These are phyloP conservation scores for Epichloe sp. DNA, from an alignment of 2,329 filamentous ascomycete genomes.

Conservation along the genomic window DNA sequence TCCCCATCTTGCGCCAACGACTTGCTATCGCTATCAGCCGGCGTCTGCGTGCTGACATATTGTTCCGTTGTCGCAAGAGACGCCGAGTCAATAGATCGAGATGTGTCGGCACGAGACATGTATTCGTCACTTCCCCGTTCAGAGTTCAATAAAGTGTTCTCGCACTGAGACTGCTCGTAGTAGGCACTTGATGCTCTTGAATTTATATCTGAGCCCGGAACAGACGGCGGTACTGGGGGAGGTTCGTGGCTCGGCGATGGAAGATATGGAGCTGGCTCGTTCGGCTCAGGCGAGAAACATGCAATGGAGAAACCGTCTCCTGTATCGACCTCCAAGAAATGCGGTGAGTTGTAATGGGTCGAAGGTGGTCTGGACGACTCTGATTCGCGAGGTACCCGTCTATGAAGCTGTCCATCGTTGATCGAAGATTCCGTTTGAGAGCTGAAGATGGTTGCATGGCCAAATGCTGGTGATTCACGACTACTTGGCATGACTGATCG, in stretches of 20 bases:
- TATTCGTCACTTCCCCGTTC: constrained; percentile 33
- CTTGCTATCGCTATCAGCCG: constrained; percentile 25
- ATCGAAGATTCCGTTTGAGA: constrained; percentile 7
- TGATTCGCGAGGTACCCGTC: constrained; percentile 11
- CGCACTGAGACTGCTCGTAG: constrained; percentile 25
- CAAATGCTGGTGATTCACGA: constrained; percentile 15
- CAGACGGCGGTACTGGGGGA: constrained; percentile 34
- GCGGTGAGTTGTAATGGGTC: constrained; percentile 20
- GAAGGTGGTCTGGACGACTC: constrained; percentile 16
- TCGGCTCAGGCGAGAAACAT: constrained; percentile 25
- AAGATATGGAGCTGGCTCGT: constrained; percentile 17
- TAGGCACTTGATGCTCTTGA: constrained; percentile 29
- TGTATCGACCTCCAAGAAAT: constrained; percentile 37
- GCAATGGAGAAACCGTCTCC: constrained; percentile 37
- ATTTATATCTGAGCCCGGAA: constrained; percentile 21
- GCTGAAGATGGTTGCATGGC: constrained; percentile 21
- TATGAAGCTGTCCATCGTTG: background rate
- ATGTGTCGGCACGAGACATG: constrained; percentile 27
- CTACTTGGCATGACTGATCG: constrained; percentile 16
- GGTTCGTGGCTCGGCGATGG: constrained; percentile 36
- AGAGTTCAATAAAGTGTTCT: constrained; percentile 30
- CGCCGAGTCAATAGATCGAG: constrained; percentile 33
- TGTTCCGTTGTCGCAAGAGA: constrained; percentile 30
- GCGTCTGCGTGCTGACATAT: constrained; percentile 23
- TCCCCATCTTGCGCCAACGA: constrained; percentile 24